Evolutionary conservation across 1,284 basidiomycete genomes (phyloP).

Genomic region (Papiliotrema flavescens): DNA sequence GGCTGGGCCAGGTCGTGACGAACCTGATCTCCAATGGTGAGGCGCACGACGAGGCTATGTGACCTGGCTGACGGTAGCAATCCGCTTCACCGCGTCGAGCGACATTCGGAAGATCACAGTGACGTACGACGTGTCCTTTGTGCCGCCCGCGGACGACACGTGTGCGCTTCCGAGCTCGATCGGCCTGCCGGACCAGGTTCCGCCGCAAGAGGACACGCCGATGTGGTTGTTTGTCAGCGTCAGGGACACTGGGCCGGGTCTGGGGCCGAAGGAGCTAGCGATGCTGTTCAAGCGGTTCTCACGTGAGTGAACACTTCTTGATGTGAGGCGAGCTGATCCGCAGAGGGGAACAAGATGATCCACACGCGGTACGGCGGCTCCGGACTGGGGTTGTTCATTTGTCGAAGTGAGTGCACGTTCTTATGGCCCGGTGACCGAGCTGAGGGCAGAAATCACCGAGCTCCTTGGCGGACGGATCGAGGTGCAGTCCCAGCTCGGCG

Average conservation of each 20-base stretch:
- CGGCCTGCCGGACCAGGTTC: conserved; percentile 9
- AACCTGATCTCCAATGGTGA: conserved; percentile 32
- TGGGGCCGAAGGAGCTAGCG: conserved; percentile 36
- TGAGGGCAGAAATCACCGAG: conserved; percentile 36
- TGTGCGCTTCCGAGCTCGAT: conserved; percentile 28
- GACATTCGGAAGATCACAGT: conserved; percentile 32
- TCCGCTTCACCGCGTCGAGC: conserved; percentile 31
- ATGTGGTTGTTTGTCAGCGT: conserved; percentile 42
- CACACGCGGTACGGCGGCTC: conserved; percentile 47
- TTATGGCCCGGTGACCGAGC: not conserved
- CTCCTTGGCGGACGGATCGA: conserved; percentile 44
- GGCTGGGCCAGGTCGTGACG: conserved; percentile 46
- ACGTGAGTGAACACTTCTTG: conserved; percentile 15
- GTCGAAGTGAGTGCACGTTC: conserved; percentile 27
- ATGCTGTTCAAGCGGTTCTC: conserved; percentile 45
- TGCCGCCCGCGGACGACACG: conserved; percentile 28
- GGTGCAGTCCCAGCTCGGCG: conserved; percentile 34
- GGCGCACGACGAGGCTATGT: not conserved
- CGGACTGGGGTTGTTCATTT: conserved; percentile 47
- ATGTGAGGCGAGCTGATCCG: not conserved
- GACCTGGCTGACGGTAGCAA: conserved; percentile 11
- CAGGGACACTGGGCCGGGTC: conserved; percentile 46
- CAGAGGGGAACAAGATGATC: conserved; percentile 44
- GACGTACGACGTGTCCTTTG: conserved; percentile 35
- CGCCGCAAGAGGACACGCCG: conserved; percentile 30